Conservation (phyloP, 305 asterid species). For the Lippia alba region DNA sequence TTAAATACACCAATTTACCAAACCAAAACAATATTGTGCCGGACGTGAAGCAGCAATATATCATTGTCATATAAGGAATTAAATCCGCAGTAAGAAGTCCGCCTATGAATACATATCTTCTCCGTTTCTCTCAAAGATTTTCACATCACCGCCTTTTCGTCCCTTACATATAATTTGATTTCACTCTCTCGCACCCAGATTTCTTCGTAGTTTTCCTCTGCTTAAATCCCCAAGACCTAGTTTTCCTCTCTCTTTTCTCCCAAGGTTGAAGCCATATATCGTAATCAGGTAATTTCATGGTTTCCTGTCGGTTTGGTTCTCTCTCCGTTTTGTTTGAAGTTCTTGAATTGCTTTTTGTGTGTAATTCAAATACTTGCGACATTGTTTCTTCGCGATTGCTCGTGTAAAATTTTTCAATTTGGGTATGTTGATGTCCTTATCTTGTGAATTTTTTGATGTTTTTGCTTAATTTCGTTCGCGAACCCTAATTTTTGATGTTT, state of each 20-base stretch:
- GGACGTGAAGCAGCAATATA: conserved; percentile 3
- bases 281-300: too few relatives aligned
- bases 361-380: too few relatives aligned
- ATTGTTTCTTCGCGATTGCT: not conserved
- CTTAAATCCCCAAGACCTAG: conserved; percentile 18
- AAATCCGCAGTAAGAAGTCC: conserved; percentile 18
- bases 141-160: conserved; percentile 4
- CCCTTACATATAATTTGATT: not conserved
- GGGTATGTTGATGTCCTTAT: not conserved
- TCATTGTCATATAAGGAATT: not conserved
- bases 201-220: not conserved
- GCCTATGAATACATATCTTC: not conserved
- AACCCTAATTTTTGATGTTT: not conserved
- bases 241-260: not conserved
- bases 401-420: not conserved
- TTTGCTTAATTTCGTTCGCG: not conserved
- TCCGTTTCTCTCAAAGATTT: not conserved
- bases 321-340: not conserved
- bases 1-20: not conserved
- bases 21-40: not conserved
- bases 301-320: not conserved
- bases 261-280: not conserved
- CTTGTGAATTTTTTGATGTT: not conserved
- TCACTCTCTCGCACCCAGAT: not conserved
- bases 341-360: not conserved